Evolutionary conservation across 192 early-diverging fungal species (phyloP).

Genomic region (Bifiguratus adelaidae): DNA sequence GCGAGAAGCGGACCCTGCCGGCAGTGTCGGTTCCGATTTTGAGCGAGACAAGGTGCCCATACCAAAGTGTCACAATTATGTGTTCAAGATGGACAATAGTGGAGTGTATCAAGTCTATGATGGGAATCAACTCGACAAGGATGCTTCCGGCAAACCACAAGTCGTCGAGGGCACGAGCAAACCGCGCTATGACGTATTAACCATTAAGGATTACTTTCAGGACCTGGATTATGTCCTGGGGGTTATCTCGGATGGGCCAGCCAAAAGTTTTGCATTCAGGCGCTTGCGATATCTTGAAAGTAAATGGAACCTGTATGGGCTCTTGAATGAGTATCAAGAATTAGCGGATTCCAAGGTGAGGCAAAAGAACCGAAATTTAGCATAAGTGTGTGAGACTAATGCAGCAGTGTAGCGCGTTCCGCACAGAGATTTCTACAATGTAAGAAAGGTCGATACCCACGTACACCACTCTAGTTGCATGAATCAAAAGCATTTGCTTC

Average conservation of each 20-base stretch:
- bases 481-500: constrained; percentile 93
- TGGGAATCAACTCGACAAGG: constrained; percentile 5
- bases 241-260: constrained; percentile 76
- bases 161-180: not conserved
- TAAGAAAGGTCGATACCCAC: constrained; percentile 96
- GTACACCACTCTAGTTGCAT: constrained; percentile 89
- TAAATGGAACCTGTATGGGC: constrained; percentile 87
- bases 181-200: constrained; percentile 45
- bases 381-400: not conserved
- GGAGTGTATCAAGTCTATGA: constrained; percentile 54
- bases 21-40: constrained; percentile 28
- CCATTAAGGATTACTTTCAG: constrained; percentile 73
- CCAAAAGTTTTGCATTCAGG: constrained; percentile 87
- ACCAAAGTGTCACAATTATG: constrained; percentile 17
- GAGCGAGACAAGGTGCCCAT: constrained; percentile 22
- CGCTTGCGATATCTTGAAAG: constrained; percentile 83
- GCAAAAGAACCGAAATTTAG: not conserved
- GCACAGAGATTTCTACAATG: constrained; percentile 95
- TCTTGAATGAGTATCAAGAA: constrained; percentile 92
- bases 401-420: constrained; percentile 47
- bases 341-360: constrained; percentile 76
- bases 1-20: constrained; percentile 18
- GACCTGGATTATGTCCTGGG: constrained; percentile 75
- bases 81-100: constrained; percentile 38
- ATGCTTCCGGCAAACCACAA: too few relatives aligned